Evolutionary conservation across 805 yeast species (phyloP).

Genomic region (Clavispora carvajalis): DNA sequence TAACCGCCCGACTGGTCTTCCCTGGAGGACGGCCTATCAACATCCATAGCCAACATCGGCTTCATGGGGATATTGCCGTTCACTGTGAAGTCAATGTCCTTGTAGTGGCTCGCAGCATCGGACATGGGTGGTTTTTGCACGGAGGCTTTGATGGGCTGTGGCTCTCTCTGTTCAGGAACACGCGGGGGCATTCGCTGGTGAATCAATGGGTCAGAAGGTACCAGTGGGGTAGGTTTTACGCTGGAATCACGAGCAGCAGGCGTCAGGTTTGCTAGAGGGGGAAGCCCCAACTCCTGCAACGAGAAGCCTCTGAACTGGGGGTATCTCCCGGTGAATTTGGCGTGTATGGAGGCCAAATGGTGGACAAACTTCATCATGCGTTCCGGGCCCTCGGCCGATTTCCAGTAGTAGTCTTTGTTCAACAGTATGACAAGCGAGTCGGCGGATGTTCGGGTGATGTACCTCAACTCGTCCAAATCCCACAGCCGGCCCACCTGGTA

Average conservation of each 20-base stretch:
- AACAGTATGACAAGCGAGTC: constrained; percentile 57
- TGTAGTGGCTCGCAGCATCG: constrained; percentile 20
- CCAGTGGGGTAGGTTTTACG: no score
- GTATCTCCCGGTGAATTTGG: constrained; percentile 32
- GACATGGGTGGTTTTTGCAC: not conserved
- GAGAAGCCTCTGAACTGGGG: constrained; percentile 32
- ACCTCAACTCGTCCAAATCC: constrained; percentile 68
- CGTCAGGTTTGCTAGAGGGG: constrained; percentile 10
- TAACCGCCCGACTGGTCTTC: not conserved
- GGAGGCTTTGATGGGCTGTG: not conserved
- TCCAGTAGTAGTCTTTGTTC: constrained; percentile 83
- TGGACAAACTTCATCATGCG: constrained; percentile 31
- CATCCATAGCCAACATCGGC: constrained; percentile 36
- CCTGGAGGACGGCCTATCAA: constrained; percentile 15
- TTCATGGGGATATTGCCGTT: constrained; percentile 39
- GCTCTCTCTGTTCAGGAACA: not conserved
- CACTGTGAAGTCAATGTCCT: constrained; percentile 36
- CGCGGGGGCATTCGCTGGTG: not conserved
- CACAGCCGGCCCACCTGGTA: constrained; percentile 92
- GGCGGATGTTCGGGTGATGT: constrained; percentile 47
- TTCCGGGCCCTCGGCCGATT: constrained; percentile 33
- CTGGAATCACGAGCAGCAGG: no score
- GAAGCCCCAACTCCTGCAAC: constrained; percentile 30
- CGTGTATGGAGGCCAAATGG: constrained; percentile 27
- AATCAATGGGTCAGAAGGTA: not conserved